Evolutionary conservation across 345 rosid genomes (phyloP).

Genomic region (Cardamine resedifolia): DNA sequence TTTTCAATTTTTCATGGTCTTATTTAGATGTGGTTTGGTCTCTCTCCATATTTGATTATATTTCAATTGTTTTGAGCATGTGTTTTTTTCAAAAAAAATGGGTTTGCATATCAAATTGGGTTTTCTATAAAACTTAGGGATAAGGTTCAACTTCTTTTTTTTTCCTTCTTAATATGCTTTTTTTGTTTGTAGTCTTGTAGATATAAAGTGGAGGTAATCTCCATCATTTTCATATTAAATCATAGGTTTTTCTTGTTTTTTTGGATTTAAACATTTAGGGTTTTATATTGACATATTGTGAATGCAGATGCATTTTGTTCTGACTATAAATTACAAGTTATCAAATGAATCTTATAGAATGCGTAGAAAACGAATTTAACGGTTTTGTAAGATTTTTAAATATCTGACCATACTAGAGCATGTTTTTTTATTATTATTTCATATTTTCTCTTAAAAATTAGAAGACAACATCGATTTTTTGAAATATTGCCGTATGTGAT

Average conservation of each 20-base stretch:
- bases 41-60: not conserved
- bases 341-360: not conserved
- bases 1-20: not conserved
- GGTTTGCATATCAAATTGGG: not conserved
- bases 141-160: not conserved
- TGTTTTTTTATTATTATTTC: not conserved
- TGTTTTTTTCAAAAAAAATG: not conserved
- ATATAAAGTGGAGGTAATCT: not conserved
- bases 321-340: no score
- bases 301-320: not conserved
- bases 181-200: not conserved
- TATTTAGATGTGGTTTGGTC: not conserved
- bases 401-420: not conserved
- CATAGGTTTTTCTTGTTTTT: not conserved
- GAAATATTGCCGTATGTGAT: not conserved
- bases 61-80: not conserved
- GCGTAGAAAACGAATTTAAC: no score
- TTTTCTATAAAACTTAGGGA: not conserved
- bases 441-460: not conserved
- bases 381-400: not conserved
- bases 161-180: not conserved
- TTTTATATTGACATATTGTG: no score
- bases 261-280: not conserved
- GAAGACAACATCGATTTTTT: not conserved
- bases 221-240: not conserved